Percentiles rank a stretch among this genome's conserved stretches.
Evolutionary conservation across 2,329 filamentous ascomycete genomes (phyloP).

Genomic region (Microdochium paspali): DNA sequence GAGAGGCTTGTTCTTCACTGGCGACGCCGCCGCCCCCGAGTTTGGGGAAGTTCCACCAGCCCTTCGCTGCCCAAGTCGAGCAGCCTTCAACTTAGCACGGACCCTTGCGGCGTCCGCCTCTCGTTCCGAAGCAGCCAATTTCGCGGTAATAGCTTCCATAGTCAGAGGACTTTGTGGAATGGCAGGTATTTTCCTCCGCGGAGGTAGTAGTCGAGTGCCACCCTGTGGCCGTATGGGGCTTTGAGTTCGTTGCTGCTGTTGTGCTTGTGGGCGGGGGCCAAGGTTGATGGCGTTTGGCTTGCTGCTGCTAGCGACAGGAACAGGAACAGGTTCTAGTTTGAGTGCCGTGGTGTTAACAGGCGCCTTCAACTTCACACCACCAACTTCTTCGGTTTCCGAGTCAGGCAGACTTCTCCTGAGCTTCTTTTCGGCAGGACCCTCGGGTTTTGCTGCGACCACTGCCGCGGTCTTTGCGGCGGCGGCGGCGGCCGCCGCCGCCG

Average conservation of each 20-base stretch:
- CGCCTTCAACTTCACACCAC: neutral
- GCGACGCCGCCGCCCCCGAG: neutral
- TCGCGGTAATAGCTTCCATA: conserved; percentile 53
- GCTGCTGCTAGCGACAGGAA: neutral
- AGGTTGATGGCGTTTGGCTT: neutral
- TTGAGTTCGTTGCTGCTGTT: conserved; percentile 9
- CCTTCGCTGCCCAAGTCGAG: conserved; percentile 23
- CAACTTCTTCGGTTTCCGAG: neutral
- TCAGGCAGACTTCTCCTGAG: neutral
- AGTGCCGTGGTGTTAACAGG: neutral
- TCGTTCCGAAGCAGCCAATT: conserved; percentile 53
- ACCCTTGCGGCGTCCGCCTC: conserved; percentile 56
- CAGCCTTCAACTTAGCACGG: conserved; percentile 51
- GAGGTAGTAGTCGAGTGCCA: conserved; percentile 24
- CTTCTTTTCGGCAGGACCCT: neutral
- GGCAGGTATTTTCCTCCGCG: conserved; percentile 20
- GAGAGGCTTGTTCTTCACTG: neutral
- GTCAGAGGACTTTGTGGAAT: conserved; percentile 47
- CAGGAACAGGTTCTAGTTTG: neutral
- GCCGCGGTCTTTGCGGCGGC: neutral
- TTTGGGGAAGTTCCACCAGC: conserved; percentile 8
- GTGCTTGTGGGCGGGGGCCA: neutral
- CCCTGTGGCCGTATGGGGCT: conserved; percentile 18
- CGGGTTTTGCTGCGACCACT: neutral
- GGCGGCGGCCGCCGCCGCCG: too few relatives aligned